Percentiles rank a stretch among this genome's conserved stretches.
Conservation (phyloP, 2,329 filamentous ascomycete genomes). For the Didymellaceae sp. region DNA sequence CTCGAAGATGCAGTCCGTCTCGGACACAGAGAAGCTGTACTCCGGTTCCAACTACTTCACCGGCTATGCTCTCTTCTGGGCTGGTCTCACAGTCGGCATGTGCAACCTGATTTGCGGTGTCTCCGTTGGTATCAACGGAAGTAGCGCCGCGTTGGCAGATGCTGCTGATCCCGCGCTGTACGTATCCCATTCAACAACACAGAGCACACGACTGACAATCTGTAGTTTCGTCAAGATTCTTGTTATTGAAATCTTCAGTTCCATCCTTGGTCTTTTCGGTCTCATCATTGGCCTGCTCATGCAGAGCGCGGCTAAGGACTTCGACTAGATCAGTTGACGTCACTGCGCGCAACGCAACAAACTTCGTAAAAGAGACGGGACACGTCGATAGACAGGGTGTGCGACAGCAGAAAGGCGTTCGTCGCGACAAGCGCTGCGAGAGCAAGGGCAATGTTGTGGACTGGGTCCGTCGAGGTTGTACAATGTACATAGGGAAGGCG, state of each 20-base stretch:
- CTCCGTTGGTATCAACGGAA: conserved; percentile 97
- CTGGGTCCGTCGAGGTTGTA: conserved; percentile 24
- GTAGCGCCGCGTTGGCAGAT: conserved; percentile 93
- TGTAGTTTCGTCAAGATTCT: conserved; percentile 95
- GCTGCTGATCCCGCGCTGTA: conserved; percentile 90
- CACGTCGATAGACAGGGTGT: not conserved
- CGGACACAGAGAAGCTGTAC: conserved; percentile 70
- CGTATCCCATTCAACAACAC: conserved; percentile 47
- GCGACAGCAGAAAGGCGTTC: conserved; percentile 1
- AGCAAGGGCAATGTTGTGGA: conserved; percentile 3
- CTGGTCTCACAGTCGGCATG: conserved; percentile 88
- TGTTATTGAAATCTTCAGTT: conserved; percentile 99
- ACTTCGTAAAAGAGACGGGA: not conserved
- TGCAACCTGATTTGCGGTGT: conserved; percentile 97
- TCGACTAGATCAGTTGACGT: conserved; percentile 51
- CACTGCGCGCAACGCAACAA: not conserved
- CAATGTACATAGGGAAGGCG: conserved; percentile 40
- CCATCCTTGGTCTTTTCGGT: conserved; percentile 93
- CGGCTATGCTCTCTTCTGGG: conserved; percentile 95
- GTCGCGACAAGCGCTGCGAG: conserved; percentile 19
- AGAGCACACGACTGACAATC: conserved; percentile 6
- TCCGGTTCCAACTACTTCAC: conserved; percentile 87
- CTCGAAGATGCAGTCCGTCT: conserved; percentile 76
- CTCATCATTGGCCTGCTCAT: conserved; percentile 93
- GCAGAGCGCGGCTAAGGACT: conserved; percentile 81